phyloP scores from a whole-genome alignment of 2,329 filamentous ascomycete genomes.

The Ophiostoma himal-ulmi region DNA sequence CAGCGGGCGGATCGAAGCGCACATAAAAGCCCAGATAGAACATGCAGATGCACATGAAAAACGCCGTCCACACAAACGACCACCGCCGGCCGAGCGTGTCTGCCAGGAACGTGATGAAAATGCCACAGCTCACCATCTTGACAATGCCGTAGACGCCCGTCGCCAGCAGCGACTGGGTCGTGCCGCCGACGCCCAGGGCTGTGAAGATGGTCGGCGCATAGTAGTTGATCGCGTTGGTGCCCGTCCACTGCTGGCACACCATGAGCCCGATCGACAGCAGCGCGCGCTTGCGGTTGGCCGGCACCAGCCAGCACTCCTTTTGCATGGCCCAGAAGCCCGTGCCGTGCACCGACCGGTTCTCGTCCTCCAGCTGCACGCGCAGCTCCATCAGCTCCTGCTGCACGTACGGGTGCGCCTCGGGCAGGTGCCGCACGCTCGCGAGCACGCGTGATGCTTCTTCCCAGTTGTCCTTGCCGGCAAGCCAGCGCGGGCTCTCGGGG shows the following conservation, averaged over 20 bases:
- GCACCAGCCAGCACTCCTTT: slow-evolving; percentile 32
- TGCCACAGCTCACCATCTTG: slow-evolving; percentile 51
- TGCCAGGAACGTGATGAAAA: slow-evolving; percentile 53
- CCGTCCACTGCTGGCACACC: slow-evolving; percentile 50
- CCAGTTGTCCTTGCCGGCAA: slow-evolving; percentile 53
- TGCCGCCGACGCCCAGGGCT: slow-evolving; percentile 37
- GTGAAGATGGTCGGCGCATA: slow-evolving; percentile 34
- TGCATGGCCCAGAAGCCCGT: slow-evolving; percentile 28
- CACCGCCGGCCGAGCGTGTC: slow-evolving; percentile 54
- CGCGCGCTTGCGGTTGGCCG: slow-evolving; percentile 44
- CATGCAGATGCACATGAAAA: slow-evolving; percentile 40
- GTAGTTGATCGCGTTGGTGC: slow-evolving; percentile 32
- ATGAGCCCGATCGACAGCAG: slow-evolving; percentile 45
- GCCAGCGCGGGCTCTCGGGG: slow-evolving; percentile 56
- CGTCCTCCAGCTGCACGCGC: slow-evolving; percentile 30
- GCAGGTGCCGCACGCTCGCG: slow-evolving; percentile 34
- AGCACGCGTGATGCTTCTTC: slow-evolving; percentile 39
- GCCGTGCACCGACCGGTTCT: slow-evolving; percentile 28
- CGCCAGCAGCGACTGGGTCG: slow-evolving; percentile 49
- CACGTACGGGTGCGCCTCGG: slow-evolving; percentile 35
- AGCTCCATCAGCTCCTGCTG: slow-evolving; percentile 34
- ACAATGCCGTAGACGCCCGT: slow-evolving; percentile 59
- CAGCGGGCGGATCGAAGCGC: slow-evolving; percentile 38
- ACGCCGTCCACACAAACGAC: slow-evolving; percentile 49
- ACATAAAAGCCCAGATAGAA: slow-evolving; percentile 58